Base-by-base conservation (phyloP, 306 rosid genomes). In the Sicyos edulis region DNA sequence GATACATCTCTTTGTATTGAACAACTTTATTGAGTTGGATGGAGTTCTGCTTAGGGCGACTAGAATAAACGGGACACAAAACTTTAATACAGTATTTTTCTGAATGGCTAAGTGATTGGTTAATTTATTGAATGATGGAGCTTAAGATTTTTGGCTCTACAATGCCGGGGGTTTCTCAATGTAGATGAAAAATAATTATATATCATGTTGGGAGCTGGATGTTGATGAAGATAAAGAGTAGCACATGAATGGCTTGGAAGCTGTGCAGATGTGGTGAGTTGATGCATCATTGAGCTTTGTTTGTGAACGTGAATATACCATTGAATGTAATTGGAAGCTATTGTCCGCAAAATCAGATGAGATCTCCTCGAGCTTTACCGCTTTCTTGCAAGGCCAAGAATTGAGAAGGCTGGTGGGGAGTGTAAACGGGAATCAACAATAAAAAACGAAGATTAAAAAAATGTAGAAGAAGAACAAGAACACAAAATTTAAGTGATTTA, bases 281-380 rank as follows among this genome's bases (percentile, higher is more conserved):
- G 89, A 90, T 86, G 79, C 86, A 79, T 87, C 93, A 0, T 82
- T 88, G 64, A 85, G 84, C 77, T 85, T 82, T 82, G 74, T 90
- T 47, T 87, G 91, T 74, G 82, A 89, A 77, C 91, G 91, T 13
- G 93, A 84, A 78, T 92, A 92, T 83, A 84, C 78, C n/a, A 75
- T 92, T 76, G 88, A 87, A 26, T 92, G 98, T 66, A 92, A 92
- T 80, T 92, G 98, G 98, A 92, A 92, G 96, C 96, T 88, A 60
- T 44, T 66, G 44, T 63, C 26, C n/a, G n/a, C n/a, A n/a, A n/a
- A n/a, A n/a, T n/a, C n/a, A n/a, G n/a, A n/a, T n/a, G n/a, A n/a
- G n/a, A n/a, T n/a, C n/a, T n/a, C n/a, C n/a, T n/a, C n/a, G n/a
- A n/a, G n/a, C n/a, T n/a, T n/a, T n/a, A n/a, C n/a, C n/a, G n/a